phyloP scores from a whole-genome alignment of 371 early-diverging fungal species.

The Circinella minor region DNA sequence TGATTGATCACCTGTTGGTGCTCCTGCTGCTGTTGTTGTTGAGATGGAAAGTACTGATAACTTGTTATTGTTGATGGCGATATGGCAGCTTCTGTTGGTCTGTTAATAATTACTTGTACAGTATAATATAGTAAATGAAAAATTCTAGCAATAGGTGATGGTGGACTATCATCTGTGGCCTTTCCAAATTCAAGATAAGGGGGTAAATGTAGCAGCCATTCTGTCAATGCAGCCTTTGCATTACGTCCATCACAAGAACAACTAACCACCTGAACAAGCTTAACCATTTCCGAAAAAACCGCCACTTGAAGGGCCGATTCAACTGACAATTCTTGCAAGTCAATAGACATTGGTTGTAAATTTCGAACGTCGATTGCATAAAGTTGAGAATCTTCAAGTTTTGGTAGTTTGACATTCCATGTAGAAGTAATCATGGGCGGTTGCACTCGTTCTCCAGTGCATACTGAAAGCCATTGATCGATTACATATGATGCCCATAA shows the following conservation, averaged over 20 bases:
- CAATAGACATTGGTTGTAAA: slow-evolving; percentile 4
- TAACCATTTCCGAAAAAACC: slow-evolving; percentile 45
- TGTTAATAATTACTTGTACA: slow-evolving; percentile 33
- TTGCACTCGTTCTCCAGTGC: slow-evolving; percentile 19
- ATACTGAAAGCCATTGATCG: slow-evolving; percentile 42
- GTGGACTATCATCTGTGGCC: slow-evolving; percentile 22
- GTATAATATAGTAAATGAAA: slow-evolving; percentile 52
- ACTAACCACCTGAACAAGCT: slow-evolving; percentile 29
- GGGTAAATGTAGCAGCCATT: slow-evolving; percentile 46
- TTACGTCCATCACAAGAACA: not conserved
- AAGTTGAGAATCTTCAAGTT: slow-evolving; percentile 44
- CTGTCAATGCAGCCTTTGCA: slow-evolving; percentile 24
- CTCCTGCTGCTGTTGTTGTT: no score
- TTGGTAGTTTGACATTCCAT: slow-evolving; percentile 39
- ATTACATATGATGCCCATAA: slow-evolving; percentile 47
- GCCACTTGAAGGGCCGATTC: slow-evolving; percentile 35
- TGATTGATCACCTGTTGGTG: not conserved
- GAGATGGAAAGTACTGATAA: not conserved
- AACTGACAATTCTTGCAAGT: slow-evolving; percentile 2
- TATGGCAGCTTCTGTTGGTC: not conserved
- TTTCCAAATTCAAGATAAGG: slow-evolving; percentile 40
- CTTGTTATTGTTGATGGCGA: no score
- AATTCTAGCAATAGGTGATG: slow-evolving; percentile 39
- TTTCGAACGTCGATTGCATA: slow-evolving; percentile 22
- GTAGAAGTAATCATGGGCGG: slow-evolving; percentile 1